A percentile compares a stretch with the other conserved stretches of the same genome.
Evolutionary conservation across 2,329 filamentous ascomycete species (phyloP).

Genomic region (Hymenoscyphus repandus): DNA sequence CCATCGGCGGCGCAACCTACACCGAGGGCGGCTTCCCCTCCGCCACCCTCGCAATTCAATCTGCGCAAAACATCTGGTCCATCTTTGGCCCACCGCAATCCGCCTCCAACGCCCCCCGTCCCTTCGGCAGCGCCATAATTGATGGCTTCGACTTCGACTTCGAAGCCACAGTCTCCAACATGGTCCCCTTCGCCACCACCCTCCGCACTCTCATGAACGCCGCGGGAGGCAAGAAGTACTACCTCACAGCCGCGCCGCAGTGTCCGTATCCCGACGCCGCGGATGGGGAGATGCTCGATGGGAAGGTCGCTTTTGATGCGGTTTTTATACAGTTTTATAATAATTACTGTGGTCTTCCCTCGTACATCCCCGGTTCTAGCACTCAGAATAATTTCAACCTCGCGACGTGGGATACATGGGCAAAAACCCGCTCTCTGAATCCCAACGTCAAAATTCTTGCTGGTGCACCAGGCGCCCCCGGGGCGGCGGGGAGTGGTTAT

Average conservation of each 20-base stretch:
- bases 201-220: constrained; percentile 51
- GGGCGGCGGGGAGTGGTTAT: constrained; percentile 52
- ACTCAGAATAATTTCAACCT: constrained; percentile 56
- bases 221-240: constrained; percentile 47
- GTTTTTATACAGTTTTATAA: constrained; percentile 41
- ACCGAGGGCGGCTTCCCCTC: constrained; percentile 61
- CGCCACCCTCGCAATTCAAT: constrained; percentile 43
- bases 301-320: constrained; percentile 40
- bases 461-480: constrained; percentile 47
- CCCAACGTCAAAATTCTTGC: constrained; percentile 55
- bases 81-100: constrained; percentile 58
- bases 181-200: constrained; percentile 53
- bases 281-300: constrained; percentile 50
- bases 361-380: constrained; percentile 40
- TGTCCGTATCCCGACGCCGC: constrained; percentile 61
- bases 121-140: constrained; percentile 60
- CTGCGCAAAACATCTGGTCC: constrained; percentile 61
- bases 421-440: constrained; percentile 51
- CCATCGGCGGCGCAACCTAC: constrained; percentile 48
- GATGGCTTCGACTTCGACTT: constrained; percentile 78
- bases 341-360: constrained; percentile 52
- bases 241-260: constrained; percentile 62
- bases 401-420: constrained; percentile 61
- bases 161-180: constrained; percentile 53
- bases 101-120: constrained; percentile 47